Evolutionary conservation across 805 yeast species (phyloP).

Genomic region (Pichia gijzeniarum): DNA sequence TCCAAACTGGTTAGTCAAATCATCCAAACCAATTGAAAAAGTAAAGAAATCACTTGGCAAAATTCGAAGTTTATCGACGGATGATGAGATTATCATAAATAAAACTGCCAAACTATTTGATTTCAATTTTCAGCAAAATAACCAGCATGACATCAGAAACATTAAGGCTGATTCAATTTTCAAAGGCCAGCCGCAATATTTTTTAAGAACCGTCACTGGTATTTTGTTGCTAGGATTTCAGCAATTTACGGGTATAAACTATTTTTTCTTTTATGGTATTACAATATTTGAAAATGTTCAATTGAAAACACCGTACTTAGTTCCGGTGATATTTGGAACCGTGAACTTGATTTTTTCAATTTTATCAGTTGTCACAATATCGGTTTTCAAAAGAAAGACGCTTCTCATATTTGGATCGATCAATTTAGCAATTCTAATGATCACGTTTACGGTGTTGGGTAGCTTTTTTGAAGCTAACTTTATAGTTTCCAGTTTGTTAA

Average conservation of each 20-base stretch:
- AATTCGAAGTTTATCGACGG: conserved; percentile 15
- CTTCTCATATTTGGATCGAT: conserved; percentile 44
- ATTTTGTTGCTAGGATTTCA: conserved; percentile 27
- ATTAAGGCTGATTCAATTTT: conserved; percentile 13
- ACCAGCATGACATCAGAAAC: not conserved
- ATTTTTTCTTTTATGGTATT: conserved; percentile 63
- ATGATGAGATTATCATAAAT: conserved; percentile 19
- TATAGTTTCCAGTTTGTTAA: conserved; percentile 49
- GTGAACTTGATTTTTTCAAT: conserved; percentile 51
- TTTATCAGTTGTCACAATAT: conserved; percentile 42
- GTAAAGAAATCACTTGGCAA: conserved; percentile 20
- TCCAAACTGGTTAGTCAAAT: conserved; percentile 26
- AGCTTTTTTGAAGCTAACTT: conserved; percentile 31
- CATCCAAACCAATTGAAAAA: conserved; percentile 4
- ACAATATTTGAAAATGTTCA: conserved; percentile 48
- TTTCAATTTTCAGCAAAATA: not conserved
- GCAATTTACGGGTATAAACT: conserved; percentile 61
- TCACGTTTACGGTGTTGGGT: conserved; percentile 52
- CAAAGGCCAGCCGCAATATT: conserved; percentile 27
- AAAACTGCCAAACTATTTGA: conserved; percentile 20
- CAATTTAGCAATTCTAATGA: conserved; percentile 46
- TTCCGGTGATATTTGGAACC: conserved; percentile 48
- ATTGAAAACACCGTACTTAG: conserved; percentile 44
- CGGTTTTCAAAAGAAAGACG: conserved; percentile 40
- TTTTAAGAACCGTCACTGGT: conserved; percentile 27